Evolutionary conservation across 768 basidiomycete genomes (phyloP).

Genomic region (Pisolithus orientalis): DNA sequence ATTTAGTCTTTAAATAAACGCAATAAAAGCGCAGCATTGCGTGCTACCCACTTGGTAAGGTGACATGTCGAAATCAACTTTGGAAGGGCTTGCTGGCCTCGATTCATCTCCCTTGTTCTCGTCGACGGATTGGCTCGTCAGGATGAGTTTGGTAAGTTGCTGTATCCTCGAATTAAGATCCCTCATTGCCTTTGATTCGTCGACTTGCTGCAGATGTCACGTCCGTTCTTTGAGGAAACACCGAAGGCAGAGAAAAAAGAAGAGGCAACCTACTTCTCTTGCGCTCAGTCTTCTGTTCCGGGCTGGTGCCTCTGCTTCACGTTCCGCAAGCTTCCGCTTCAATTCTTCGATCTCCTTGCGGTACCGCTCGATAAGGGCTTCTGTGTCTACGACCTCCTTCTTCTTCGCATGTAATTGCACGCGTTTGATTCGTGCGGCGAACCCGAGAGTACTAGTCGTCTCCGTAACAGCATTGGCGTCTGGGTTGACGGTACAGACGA

Average conservation of each 20-base stretch:
- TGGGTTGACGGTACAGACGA: constrained; percentile 94
- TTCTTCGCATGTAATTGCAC: constrained; percentile 85
- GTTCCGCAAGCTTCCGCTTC: constrained; percentile 61
- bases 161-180: constrained; percentile 76
- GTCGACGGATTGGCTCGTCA: constrained; percentile 81
- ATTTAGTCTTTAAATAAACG: background rate
- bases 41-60: constrained; percentile 60
- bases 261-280: constrained; percentile 29
- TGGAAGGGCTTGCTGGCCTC: constrained; percentile 74
- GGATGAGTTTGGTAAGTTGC: constrained; percentile 76
- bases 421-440: constrained; percentile 87
- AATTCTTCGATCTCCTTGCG: constrained; percentile 92
- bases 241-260: background rate
- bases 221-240: background rate
- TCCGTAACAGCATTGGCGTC: constrained; percentile 73
- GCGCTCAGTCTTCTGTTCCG: constrained; percentile 37
- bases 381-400: constrained; percentile 91
- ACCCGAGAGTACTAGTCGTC: constrained; percentile 84
- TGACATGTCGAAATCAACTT: constrained; percentile 86
- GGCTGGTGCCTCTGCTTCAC: constrained; percentile 55
- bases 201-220: constrained; percentile 52
- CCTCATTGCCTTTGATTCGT: constrained; percentile 79
- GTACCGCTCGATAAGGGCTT: constrained; percentile 90
- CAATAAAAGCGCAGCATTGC: background rate
- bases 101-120: constrained; percentile 63